phyloP scores from a whole-genome alignment of 805 yeast species.

The Barnettozyma salicaria region DNA sequence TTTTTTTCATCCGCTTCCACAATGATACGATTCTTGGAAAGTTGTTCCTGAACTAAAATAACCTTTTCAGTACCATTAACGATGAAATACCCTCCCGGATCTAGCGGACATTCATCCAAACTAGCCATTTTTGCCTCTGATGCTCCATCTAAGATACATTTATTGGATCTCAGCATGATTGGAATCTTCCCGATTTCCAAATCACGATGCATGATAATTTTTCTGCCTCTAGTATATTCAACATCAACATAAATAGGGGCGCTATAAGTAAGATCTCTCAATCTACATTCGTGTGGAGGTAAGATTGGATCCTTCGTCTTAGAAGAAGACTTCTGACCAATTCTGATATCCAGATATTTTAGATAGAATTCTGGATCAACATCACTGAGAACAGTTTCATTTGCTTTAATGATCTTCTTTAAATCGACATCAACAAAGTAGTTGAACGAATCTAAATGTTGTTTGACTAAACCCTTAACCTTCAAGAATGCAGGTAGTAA shows the following conservation, averaged over 20 bases:
- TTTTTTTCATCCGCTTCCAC: conserved; percentile 97
- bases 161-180: conserved; percentile 91
- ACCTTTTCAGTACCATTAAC: conserved; percentile 98
- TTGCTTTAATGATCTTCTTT: conserved; percentile 87
- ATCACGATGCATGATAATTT: conserved; percentile 82
- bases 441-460: conserved; percentile 96
- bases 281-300: conserved; percentile 93
- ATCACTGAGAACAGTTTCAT: conserved; percentile 81
- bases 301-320: conserved; percentile 50
- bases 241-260: conserved; percentile 97
- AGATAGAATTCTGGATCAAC: conserved; percentile 96
- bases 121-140: conserved; percentile 81
- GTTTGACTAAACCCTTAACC: conserved; percentile 94
- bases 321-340: conserved; percentile 71
- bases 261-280: conserved; percentile 88
- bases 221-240: conserved; percentile 92
- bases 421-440: conserved; percentile 92
- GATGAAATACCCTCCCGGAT: conserved; percentile 97
- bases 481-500: conserved; percentile 90
- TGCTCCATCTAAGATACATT: conserved; percentile 79
- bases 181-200: conserved; percentile 98
- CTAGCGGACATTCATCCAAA: conserved; percentile 90
- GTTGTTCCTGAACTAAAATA: conserved; percentile 92
- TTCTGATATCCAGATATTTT: conserved; percentile 87
- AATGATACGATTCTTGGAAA: conserved; percentile 93